Evolutionary conservation across 1,284 basidiomycete genomes (phyloP).

Genomic region (Austropuccinia psidii): DNA sequence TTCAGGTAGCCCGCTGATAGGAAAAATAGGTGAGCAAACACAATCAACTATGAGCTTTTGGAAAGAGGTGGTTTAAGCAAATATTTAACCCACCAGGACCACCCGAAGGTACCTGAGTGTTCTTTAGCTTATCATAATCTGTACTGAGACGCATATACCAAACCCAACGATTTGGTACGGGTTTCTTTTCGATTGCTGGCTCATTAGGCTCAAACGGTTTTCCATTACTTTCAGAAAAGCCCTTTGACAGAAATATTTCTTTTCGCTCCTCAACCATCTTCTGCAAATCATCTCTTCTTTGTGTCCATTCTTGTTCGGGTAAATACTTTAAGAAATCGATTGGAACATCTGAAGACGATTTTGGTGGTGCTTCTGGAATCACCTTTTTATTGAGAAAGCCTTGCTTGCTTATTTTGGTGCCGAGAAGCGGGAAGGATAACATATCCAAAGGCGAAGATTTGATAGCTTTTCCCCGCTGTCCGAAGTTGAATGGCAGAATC

Average conservation of each 20-base stretch:
- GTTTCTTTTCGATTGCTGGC: constrained; percentile 25
- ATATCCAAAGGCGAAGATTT: neutral
- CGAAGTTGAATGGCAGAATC: constrained; percentile 1
- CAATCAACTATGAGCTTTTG: neutral
- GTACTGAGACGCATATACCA: constrained; percentile 33
- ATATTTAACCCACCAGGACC: constrained; percentile 26
- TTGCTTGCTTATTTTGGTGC: no score
- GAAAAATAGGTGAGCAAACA: neutral
- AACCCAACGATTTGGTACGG: constrained; percentile 33
- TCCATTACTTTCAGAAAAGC: constrained; percentile 25
- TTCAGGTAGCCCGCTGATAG: constrained; percentile 32
- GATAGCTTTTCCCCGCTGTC: neutral
- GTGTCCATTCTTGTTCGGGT: constrained; percentile 1
- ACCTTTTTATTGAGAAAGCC: no score
- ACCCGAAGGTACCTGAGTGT: constrained; percentile 15
- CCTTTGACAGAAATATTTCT: neutral
- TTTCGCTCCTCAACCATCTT: constrained; percentile 19
- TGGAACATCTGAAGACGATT: constrained; percentile 1
- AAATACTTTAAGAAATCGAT: constrained; percentile 24
- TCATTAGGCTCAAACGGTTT: constrained; percentile 15
- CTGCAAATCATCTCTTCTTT: neutral
- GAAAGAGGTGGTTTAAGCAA: neutral
- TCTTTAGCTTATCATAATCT: constrained; percentile 21
- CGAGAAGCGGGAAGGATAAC: no score
- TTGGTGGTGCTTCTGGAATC: neutral